phyloP scores from a whole-genome alignment of 1,139 yeast species.

The Debaryomyces udenii region DNA sequence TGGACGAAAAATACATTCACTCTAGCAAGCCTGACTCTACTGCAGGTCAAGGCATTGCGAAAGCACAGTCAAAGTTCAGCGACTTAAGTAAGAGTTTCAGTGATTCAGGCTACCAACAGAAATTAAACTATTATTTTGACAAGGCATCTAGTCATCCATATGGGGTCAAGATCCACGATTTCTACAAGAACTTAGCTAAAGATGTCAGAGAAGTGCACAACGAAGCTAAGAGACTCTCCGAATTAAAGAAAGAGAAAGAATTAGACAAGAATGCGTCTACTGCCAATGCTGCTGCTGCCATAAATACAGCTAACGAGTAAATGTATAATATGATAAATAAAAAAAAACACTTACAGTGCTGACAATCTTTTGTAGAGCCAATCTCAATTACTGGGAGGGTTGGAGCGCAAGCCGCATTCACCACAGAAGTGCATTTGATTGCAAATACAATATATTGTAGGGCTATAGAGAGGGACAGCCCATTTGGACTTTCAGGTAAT shows the following conservation, averaged over 20 bases:
- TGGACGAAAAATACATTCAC: conserved; percentile 65
- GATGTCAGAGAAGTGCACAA: conserved; percentile 68
- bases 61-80: conserved; percentile 17
- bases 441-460: too few relatives aligned
- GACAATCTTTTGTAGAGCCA: too few relatives aligned
- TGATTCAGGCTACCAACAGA: conserved; percentile 23
- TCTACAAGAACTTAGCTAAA: conserved; percentile 46
- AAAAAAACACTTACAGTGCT: too few relatives aligned
- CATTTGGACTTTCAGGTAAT: too few relatives aligned
- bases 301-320: conserved; percentile 15
- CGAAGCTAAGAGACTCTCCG: conserved; percentile 73
- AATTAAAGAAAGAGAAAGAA: conserved; percentile 47
- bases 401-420: neutral
- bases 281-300: conserved; percentile 17
- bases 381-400: too few relatives aligned
- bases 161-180: conserved; percentile 43
- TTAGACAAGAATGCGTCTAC: conserved; percentile 12
- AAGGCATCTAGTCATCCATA: conserved; percentile 38
- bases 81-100: conserved; percentile 12
- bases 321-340: too few relatives aligned
- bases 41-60: conserved; percentile 18
- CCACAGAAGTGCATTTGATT: too few relatives aligned
- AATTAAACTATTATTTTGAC: conserved; percentile 38
- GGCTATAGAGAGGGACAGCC: too few relatives aligned
- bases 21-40: conserved; percentile 47